These are phyloP conservation scores for Dactylellina drechsleri DNA, from an alignment of 2,329 filamentous ascomycete species.

Conservation along the genomic window DNA sequence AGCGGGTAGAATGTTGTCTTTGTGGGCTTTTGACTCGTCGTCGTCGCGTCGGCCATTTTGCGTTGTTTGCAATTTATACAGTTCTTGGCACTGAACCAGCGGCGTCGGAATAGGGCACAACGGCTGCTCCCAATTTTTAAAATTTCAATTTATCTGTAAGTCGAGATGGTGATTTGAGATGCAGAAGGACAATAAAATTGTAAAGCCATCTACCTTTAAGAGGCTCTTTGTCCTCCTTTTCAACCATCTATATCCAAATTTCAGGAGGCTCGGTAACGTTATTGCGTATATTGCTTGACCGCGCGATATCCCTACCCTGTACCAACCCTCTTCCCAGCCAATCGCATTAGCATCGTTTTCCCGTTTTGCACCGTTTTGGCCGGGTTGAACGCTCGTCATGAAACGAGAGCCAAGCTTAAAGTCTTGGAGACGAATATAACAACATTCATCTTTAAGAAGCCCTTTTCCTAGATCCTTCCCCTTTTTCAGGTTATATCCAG, in stretches of 20 bases:
- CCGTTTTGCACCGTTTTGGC: slow-evolving; percentile 10
- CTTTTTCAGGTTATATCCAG: no score
- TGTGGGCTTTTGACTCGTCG: slow-evolving; percentile 18
- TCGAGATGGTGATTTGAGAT: background rate
- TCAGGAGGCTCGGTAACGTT: slow-evolving; percentile 51
- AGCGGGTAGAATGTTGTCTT: slow-evolving; percentile 37
- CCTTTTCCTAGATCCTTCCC: no score
- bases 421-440: background rate
- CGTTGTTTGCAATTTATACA: background rate
- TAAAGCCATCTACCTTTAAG: background rate
- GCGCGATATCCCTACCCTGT: slow-evolving; percentile 14
- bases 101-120: no score
- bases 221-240: slow-evolving; percentile 27
- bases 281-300: slow-evolving; percentile 30
- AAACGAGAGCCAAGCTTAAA: slow-evolving; percentile 20
- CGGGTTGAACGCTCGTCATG: slow-evolving; percentile 12
- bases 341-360: slow-evolving; percentile 13
- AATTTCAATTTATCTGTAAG: background rate
- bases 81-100: no score
- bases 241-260: slow-evolving; percentile 21
- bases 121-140: background rate
- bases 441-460: no score
- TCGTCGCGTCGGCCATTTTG: slow-evolving; percentile 18
- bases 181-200: background rate
- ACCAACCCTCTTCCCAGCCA: background rate